phyloP scores from a whole-genome alignment of 257 asterid genomes.

The Solanum corneliomulleri region DNA sequence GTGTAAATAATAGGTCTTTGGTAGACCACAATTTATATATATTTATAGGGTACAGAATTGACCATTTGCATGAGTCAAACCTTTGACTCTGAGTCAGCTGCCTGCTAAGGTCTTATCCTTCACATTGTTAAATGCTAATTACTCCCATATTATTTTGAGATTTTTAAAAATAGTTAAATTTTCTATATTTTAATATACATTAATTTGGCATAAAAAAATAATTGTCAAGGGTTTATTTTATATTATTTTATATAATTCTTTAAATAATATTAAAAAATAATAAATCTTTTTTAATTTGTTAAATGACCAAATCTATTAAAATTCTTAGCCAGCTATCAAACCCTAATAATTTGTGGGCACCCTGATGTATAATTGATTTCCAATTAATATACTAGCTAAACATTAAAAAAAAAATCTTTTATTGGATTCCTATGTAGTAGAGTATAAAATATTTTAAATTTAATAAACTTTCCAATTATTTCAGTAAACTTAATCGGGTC shows the following conservation, averaged over 20 bases:
- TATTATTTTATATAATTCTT: too few species aligned
- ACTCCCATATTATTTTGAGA: too few species aligned
- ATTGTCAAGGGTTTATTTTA: neutral
- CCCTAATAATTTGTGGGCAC: neutral
- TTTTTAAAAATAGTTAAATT: too few species aligned
- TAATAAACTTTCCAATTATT: neutral
- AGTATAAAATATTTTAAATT: neutral
- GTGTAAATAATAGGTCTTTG: neutral
- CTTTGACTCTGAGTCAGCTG: neutral
- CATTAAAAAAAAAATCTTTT: neutral
- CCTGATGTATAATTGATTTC: neutral
- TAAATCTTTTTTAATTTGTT: too few species aligned
- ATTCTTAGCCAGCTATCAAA: neutral
- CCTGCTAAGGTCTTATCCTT: neutral
- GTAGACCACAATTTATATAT: neutral
- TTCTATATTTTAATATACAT: too few species aligned
- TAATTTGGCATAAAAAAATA: too few species aligned
- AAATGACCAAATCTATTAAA: too few species aligned
- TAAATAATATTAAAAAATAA: too few species aligned
- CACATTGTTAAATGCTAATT: neutral
- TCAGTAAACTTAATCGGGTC: neutral
- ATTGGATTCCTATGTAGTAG: neutral
- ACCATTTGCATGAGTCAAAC: neutral
- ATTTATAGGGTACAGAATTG: neutral
- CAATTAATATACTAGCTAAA: neutral